Percentiles rank a stretch among this genome's conserved stretches.
These are phyloP conservation scores for Parmelia sp. DNA, from an alignment of 495 filamentous ascomycete species.

Conservation along the genomic window DNA sequence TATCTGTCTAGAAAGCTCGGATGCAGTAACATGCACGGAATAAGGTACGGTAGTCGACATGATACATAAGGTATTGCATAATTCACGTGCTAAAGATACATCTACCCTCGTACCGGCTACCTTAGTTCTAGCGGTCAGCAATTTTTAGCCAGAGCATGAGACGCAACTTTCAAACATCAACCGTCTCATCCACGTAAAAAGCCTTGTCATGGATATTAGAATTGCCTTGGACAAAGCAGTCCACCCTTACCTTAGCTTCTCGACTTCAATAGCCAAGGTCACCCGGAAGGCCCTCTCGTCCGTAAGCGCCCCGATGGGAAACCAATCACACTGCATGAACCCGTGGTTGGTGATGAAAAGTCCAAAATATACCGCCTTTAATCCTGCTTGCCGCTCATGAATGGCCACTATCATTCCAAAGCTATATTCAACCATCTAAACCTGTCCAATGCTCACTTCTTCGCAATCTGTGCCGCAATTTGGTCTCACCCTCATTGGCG, in stretches of 20 bases:
- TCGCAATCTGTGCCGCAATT: slow-evolving; percentile 11
- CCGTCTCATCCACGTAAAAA: background rate
- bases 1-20: too few species aligned
- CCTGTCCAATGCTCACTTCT: slow-evolving; percentile 12
- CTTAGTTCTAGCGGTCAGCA: background rate
- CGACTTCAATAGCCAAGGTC: background rate
- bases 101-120: too few species aligned
- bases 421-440: background rate
- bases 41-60: too few species aligned
- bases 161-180: background rate
- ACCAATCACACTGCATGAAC: slow-evolving; percentile 7
- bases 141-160: background rate
- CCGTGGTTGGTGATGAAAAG: slow-evolving; percentile 9
- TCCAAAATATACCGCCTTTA: background rate
- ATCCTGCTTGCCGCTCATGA: slow-evolving; percentile 15
- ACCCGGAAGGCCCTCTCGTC: background rate
- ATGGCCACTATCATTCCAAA: slow-evolving; percentile 11
- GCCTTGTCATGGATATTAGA: background rate
- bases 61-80: too few species aligned
- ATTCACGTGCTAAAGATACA: too few species aligned
- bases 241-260: background rate
- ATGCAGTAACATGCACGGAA: too few species aligned
- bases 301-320: slow-evolving; percentile 5
- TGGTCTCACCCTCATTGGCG: slow-evolving; percentile 14
- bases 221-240: too few species aligned